Conservation (phyloP, 305 asterid species). For the Caryopteris hybrid region DNA sequence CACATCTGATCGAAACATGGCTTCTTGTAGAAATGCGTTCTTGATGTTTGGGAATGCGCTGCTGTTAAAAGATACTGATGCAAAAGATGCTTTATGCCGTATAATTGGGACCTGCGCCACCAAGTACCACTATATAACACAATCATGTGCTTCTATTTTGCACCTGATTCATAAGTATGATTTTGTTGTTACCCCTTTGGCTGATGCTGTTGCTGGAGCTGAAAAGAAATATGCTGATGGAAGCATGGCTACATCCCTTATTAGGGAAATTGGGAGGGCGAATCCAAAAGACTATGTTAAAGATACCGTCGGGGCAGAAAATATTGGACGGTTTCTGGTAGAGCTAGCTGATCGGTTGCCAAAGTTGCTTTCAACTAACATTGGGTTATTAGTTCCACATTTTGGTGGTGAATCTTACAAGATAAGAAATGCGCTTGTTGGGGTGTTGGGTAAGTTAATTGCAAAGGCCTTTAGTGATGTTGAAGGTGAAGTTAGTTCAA, state of each 20-base stretch:
- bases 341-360: slow-evolving; percentile 88
- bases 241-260: slow-evolving; percentile 74
- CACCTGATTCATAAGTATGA: slow-evolving; percentile 87
- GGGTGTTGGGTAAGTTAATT: slow-evolving; percentile 85
- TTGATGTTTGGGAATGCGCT: slow-evolving; percentile 62
- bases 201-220: slow-evolving; percentile 82
- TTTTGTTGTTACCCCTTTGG: slow-evolving; percentile 69
- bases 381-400: slow-evolving; percentile 87
- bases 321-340: slow-evolving; percentile 81
- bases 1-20: slow-evolving; percentile 23
- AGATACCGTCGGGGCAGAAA: slow-evolving; percentile 93
- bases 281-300: slow-evolving; percentile 79
- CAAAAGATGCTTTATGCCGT: slow-evolving; percentile 76
- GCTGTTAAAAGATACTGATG: slow-evolving; percentile 70
- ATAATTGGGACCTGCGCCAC: slow-evolving; percentile 90
- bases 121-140: slow-evolving; percentile 69
- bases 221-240: slow-evolving; percentile 81
- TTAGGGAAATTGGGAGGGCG: slow-evolving; percentile 85
- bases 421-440: slow-evolving; percentile 92
- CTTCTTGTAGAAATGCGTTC: slow-evolving; percentile 65
- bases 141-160: slow-evolving; percentile 84
- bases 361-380: slow-evolving; percentile 67
- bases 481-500: slow-evolving; percentile 81
- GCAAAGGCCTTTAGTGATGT: slow-evolving; percentile 78
- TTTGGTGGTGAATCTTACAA: slow-evolving; percentile 97